Base-by-base conservation (phyloP, 805 yeast species). In the Kockiozyma suomiensis region DNA sequence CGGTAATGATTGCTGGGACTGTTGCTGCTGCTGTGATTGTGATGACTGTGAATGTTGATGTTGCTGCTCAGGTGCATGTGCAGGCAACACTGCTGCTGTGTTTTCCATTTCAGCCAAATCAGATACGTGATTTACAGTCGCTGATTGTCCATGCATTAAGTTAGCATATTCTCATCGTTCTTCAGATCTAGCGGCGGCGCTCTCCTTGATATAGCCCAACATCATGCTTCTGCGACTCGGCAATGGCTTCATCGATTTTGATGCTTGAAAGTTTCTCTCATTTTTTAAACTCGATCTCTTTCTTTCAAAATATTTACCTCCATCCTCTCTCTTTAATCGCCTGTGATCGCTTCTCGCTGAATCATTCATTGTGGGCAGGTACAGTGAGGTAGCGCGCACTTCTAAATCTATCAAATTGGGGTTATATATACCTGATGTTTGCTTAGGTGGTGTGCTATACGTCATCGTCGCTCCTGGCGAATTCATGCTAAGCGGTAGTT, bases 391-490 rank as follows among this genome's bases (percentile, higher is more conserved):
- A 28, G 49, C 53, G 38, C 35, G 42, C 23, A 54, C n/a, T 15
- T 13, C 35, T 26, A n/a, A 50, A 38, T 15, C 25, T 5, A 17
- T 26, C 6, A 26, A 37, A 37, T 37, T 4, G 21, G 47, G 30
- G 33, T 46, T 19, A 32, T 26, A 28, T 35, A 54, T 59, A 59
- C 64, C 59, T 43, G 64, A 38, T 19, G 67, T 60, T 30, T 53
- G 62, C 19, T 53, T 59, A 21, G 66, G 45, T 17, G 64, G 60
- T 13, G 68, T 56, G n/a, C 50, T 55, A 38, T 52, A 55, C 7
- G 62, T 17, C 35, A 56, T 17, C 17, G 59, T 32, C 26, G 50
- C 54, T 37, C 38, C 56, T 35, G 50, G 13, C 41, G 50, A n/a
- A 37, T 41, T 35, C 33, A 43, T 28, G 38, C 47, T 59, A 41